Evolutionary conservation across 345 rosid genomes (phyloP).

Genomic region (Geranium brycei): DNA sequence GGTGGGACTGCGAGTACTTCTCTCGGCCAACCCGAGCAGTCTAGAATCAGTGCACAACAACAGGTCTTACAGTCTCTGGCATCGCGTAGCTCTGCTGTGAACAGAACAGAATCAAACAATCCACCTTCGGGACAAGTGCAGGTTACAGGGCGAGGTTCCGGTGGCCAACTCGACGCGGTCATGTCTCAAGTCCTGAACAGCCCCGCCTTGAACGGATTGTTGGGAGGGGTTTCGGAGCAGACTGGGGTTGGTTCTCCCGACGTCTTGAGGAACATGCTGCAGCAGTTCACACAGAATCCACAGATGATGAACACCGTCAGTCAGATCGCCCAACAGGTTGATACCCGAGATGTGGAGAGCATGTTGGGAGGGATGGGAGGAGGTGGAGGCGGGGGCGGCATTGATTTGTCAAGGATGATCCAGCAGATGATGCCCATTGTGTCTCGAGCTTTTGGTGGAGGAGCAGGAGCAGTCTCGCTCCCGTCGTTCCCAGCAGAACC

Average conservation of each 20-base stretch:
- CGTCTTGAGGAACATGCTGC: conserved; percentile 69
- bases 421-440: conserved; percentile 96
- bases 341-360: conserved; percentile 54
- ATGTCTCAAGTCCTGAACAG: conserved; percentile 61
- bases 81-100: conserved; percentile 28
- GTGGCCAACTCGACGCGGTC: conserved; percentile 33
- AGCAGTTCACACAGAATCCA: conserved; percentile 71
- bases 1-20: conserved; percentile 26
- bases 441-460: conserved; percentile 60
- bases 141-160: conserved; percentile 22
- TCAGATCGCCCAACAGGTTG: conserved; percentile 87
- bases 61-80: conserved; percentile 57
- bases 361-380: conserved; percentile 55
- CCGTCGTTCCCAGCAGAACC: conserved; percentile 19
- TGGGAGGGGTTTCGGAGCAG: conserved; percentile 57
- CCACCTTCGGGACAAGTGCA: conserved; percentile 8
- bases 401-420: conserved; percentile 73
- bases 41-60: conserved; percentile 33
- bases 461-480: conserved; percentile 13
- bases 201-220: conserved; percentile 58
- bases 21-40: conserved; percentile 22
- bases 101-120: conserved; percentile 12
- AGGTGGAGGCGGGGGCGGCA: conserved; percentile 46
- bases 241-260: conserved; percentile 74
- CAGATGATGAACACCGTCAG: conserved; percentile 70